Evolutionary conservation across 768 basidiomycete genomes (phyloP).

Genomic region (Mycena indigotica): DNA sequence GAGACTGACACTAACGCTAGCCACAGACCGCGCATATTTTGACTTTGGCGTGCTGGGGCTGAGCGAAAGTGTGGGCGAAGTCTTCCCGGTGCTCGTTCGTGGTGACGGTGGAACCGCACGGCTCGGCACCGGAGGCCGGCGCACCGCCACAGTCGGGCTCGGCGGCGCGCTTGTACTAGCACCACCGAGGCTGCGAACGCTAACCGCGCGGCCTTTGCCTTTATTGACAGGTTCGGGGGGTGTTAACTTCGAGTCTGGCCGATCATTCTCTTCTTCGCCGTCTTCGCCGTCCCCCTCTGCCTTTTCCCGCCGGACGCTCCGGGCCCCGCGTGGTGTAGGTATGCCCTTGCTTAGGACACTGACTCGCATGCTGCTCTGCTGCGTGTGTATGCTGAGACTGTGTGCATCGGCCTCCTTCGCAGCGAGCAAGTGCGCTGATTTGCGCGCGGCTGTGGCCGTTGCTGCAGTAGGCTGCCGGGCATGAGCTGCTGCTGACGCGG

Average conservation of each 20-base stretch:
- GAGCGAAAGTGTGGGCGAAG: constrained; percentile 33
- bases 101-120: constrained; percentile 27
- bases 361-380: constrained; percentile 40
- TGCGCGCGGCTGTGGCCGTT: constrained; percentile 24
- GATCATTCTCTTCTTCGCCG: constrained; percentile 10
- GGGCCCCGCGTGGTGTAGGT: constrained; percentile 25
- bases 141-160: constrained; percentile 25
- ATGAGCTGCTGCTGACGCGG: constrained; percentile 19
- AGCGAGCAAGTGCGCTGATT: constrained; percentile 19
- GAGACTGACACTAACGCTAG: too few relatives aligned
- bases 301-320: constrained; percentile 22
- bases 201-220: constrained; percentile 17
- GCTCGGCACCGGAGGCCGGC: constrained; percentile 31
- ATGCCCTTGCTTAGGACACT: constrained; percentile 42
- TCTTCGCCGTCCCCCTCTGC: constrained; percentile 22
- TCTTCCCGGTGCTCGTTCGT: constrained; percentile 29
- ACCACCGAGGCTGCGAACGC: constrained; percentile 24
- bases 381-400: constrained; percentile 42
- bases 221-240: too few relatives aligned
- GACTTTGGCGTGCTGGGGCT: constrained; percentile 31
- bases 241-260: constrained; percentile 76
- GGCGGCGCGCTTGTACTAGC: constrained; percentile 12
- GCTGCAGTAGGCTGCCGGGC: constrained; percentile 24
- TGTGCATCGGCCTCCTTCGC: constrained; percentile 46
- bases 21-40: constrained; percentile 11